Percentiles rank a stretch among this genome's conserved stretches.
These are phyloP conservation scores for Anthracocystis setariae DNA, from an alignment of 1,284 basidiomycete species.

Conservation along the genomic window DNA sequence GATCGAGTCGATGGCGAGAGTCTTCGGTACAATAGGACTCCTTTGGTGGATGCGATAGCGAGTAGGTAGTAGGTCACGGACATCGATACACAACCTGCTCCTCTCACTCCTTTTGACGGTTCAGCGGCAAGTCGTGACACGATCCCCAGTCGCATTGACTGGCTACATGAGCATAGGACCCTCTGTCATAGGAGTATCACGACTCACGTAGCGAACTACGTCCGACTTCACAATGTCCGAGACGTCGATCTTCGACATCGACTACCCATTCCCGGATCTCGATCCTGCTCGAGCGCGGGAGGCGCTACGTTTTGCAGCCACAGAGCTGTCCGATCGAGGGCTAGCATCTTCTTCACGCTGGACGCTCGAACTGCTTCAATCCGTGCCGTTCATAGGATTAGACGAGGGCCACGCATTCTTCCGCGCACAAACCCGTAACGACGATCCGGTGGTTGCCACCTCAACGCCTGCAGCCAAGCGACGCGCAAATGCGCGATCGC, in stretches of 20 bases:
- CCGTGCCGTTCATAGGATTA: conserved; percentile 25
- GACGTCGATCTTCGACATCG: conserved; percentile 41
- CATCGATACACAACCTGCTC: no score
- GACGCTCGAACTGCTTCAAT: conserved; percentile 58
- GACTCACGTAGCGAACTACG: no score
- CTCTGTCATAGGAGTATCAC: no score
- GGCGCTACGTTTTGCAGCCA: conserved; percentile 36
- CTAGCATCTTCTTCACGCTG: conserved; percentile 50
- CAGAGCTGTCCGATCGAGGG: conserved; percentile 46
- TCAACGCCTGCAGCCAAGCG: conserved; percentile 44
- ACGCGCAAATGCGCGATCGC: conserved; percentile 4
- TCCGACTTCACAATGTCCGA: conserved; percentile 35
- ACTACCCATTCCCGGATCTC: conserved; percentile 49
- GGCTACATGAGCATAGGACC: not conserved
- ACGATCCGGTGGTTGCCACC: conserved; percentile 15
- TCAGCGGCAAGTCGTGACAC: no score
- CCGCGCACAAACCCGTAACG: conserved; percentile 6
- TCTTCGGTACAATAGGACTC: no score
- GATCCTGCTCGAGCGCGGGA: conserved; percentile 38
- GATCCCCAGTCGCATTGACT: not conserved
- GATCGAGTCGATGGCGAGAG: no score
- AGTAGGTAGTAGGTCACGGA: no score
- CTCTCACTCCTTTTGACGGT: no score
- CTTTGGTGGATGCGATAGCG: no score
- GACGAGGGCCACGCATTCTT: not conserved